Percentiles rank a stretch among this genome's conserved stretches.
Conservation (phyloP, 495 filamentous ascomycete genomes). For the Hyaloscypha variabilis region DNA sequence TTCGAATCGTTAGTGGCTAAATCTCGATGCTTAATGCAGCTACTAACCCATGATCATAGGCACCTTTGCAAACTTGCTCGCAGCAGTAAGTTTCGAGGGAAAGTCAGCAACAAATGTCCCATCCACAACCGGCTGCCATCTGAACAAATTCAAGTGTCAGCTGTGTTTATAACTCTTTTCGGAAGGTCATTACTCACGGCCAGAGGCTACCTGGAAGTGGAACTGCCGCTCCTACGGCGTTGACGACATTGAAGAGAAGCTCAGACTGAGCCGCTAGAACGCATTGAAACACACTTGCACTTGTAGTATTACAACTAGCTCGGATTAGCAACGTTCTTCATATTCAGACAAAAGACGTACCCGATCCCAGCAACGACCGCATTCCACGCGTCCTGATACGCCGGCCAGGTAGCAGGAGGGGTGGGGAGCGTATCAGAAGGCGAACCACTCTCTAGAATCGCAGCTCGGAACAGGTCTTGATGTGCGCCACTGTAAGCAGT, state of each 20-base stretch:
- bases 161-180: no score
- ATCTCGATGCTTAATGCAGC: neutral
- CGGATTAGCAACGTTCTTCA: neutral
- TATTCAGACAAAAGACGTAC: neutral
- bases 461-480: conserved; percentile 9
- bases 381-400: conserved; percentile 11
- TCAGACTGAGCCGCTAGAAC: neutral
- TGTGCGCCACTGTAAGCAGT: neutral
- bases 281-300: neutral
- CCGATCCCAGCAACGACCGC: conserved; percentile 3
- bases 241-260: neutral
- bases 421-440: conserved; percentile 12
- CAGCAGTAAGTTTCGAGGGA: conserved; percentile 5
- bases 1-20: neutral
- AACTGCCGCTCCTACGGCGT: neutral
- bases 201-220: conserved; percentile 5
- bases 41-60: conserved; percentile 14
- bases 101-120: conserved; percentile 9
- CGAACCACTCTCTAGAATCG: conserved; percentile 11
- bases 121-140: conserved; percentile 13
- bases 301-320: neutral
- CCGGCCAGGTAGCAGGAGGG: conserved; percentile 1
- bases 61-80: conserved; percentile 5
- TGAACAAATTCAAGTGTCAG: no score
- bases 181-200: no score